Evolutionary conservation across 2,329 filamentous ascomycete species (phyloP).

Genomic region (Colletotrichum graminicola): DNA sequence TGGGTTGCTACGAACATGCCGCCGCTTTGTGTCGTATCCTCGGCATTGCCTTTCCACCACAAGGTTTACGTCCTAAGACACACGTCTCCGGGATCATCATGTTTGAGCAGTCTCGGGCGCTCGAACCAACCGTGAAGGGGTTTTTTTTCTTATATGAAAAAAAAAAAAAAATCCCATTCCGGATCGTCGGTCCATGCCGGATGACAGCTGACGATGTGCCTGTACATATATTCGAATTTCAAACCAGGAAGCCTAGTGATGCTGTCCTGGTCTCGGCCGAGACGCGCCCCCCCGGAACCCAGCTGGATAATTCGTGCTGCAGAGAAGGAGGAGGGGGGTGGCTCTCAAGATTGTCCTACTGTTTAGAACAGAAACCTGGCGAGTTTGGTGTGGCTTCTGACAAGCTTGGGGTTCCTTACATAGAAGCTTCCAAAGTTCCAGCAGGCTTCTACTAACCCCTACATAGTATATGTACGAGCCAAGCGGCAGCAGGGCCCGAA

Average conservation of each 20-base stretch:
- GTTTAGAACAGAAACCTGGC: conserved; percentile 31
- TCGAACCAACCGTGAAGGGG: conserved; percentile 25
- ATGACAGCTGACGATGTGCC: conserved; percentile 33
- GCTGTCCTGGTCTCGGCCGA: conserved; percentile 2
- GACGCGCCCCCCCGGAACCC: conserved; percentile 11
- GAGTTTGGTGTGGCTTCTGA: conserved; percentile 38
- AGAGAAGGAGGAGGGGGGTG: neutral
- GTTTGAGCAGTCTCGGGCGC: neutral
- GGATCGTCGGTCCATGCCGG: conserved; percentile 27
- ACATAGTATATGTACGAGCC: neutral
- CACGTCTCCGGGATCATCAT: conserved; percentile 28
- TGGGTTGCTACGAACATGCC: conserved; percentile 10
- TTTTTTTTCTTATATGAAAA: too few species aligned
- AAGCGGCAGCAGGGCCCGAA: neutral
- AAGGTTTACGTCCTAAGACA: conserved; percentile 13
- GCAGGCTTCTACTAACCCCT: conserved; percentile 23
- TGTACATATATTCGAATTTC: neutral
- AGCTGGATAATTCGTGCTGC: conserved; percentile 24
- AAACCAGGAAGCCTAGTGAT: neutral
- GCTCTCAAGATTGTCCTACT: conserved; percentile 20
- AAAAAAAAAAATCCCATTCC: conserved; percentile 18
- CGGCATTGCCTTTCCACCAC: conserved; percentile 8
- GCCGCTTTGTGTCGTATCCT: conserved; percentile 9
- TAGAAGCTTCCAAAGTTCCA: conserved; percentile 3
- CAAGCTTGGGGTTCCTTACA: conserved; percentile 28